phyloP scores from a whole-genome alignment of 805 yeast species.

The Starmerella sirachaensis region DNA sequence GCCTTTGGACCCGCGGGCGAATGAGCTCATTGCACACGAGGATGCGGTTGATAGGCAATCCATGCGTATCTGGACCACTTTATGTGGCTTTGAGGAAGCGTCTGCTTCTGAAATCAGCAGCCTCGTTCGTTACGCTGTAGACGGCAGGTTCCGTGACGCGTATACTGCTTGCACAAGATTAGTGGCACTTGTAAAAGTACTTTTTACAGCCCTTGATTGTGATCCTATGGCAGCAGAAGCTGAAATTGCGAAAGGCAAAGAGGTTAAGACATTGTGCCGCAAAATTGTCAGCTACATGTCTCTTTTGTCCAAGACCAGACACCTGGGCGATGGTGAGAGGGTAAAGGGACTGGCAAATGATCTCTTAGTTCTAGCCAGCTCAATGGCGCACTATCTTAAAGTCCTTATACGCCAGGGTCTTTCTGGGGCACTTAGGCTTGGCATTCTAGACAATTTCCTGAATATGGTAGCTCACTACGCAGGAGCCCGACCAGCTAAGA shows the following conservation, averaged over 20 bases:
- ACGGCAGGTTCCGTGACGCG: slow-evolving; percentile 57
- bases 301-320: slow-evolving; percentile 50
- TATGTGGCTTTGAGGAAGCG: slow-evolving; percentile 81
- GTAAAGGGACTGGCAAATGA: slow-evolving; percentile 25
- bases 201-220: slow-evolving; percentile 62
- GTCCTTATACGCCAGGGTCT: slow-evolving; percentile 71
- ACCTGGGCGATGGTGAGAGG: slow-evolving; percentile 13
- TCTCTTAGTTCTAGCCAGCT: slow-evolving; percentile 69
- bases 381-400: slow-evolving; percentile 85
- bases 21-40: slow-evolving; percentile 34
- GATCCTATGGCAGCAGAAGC: slow-evolving; percentile 8
- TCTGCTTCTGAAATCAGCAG: slow-evolving; percentile 82
- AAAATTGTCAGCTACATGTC: slow-evolving; percentile 84
- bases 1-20: slow-evolving; percentile 17
- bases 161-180: slow-evolving; percentile 57
- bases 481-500: slow-evolving; percentile 36
- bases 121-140: slow-evolving; percentile 76
- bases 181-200: slow-evolving; percentile 58
- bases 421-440: slow-evolving; percentile 58
- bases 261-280: slow-evolving; percentile 80
- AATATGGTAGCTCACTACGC: slow-evolving; percentile 29
- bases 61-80: slow-evolving; percentile 65
- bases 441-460: slow-evolving; percentile 53
- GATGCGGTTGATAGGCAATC: slow-evolving; percentile 49
- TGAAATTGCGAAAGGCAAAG: slow-evolving; percentile 29